A percentile compares a stretch with the other conserved stretches of the same genome.
Evolutionary conservation across 2,329 filamentous ascomycete species (phyloP).

Genomic region (Xylaria sp.): DNA sequence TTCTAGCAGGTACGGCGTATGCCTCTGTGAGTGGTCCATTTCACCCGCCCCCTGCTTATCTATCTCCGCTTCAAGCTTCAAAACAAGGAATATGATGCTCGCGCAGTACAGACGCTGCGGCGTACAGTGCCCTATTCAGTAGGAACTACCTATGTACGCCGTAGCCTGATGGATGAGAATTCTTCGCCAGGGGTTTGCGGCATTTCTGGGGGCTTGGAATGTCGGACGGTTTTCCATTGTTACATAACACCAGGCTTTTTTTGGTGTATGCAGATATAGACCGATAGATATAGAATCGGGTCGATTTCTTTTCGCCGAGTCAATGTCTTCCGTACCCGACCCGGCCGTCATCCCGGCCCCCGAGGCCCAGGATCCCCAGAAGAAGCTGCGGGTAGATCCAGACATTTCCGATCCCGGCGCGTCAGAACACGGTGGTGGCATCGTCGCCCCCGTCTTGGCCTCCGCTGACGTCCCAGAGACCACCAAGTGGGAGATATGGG

Average conservation of each 20-base stretch:
- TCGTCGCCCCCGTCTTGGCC: conserved; percentile 36
- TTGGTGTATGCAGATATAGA: not conserved
- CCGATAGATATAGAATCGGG: conserved; percentile 2
- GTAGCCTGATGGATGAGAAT: conserved; percentile 5
- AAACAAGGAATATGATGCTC: conserved; percentile 2
- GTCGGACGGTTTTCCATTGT: not conserved
- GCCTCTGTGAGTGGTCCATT: conserved; percentile 4
- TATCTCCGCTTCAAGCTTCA: not conserved
- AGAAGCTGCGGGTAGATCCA: conserved; percentile 8
- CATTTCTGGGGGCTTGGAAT: conserved; percentile 3
- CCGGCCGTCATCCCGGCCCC: conserved; percentile 27
- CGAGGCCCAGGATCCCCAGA: conserved; percentile 23
- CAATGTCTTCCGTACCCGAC: conserved; percentile 35
- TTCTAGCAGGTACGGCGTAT: not conserved
- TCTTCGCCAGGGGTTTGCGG: not conserved
- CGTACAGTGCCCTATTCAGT: not conserved
- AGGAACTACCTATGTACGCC: not conserved
- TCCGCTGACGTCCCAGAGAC: conserved; percentile 49
- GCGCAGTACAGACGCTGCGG: not conserved
- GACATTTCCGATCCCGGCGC: conserved; percentile 15
- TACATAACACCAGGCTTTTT: conserved; percentile 10
- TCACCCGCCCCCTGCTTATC: not conserved
- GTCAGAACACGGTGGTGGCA: conserved; percentile 11
- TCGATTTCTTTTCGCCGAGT: conserved; percentile 3
- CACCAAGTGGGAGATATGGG: conserved; percentile 64